Evolutionary conservation across 2,329 filamentous ascomycete genomes (phyloP), one percentile per base, ranked within the genome.

Genomic region (Fusarium tjaetaba): DNA sequence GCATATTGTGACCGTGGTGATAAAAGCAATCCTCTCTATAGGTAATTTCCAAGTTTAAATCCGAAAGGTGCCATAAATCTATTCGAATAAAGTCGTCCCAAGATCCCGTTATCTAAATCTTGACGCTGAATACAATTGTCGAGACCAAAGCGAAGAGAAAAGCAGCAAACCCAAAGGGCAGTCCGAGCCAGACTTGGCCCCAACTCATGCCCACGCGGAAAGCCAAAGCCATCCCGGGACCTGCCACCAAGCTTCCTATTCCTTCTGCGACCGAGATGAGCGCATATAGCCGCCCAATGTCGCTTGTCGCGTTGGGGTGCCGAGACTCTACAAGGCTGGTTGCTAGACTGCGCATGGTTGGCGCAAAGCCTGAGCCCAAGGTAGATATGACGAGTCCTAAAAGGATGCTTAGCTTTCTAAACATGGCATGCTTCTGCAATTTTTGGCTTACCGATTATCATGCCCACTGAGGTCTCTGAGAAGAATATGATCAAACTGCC

Each of bases 281-380:
- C 4, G 58, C 58, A 28, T 61, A 61, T 7, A 61, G 46, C 18
- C 46, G 46, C 14, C 46, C 58, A 3, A 61, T 55, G 4, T 61
- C 58, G n/a, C 58, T 61, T 26, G 46, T 61, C 6, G 58, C 36
- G 18, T 55, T 55, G 20, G 46, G 58, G 7, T 61, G 58, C 11
- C 46, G 58, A 28, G 58, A 61, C 18, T 61, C 58, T 30, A 61
- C 58, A 20, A 61, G 46, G 26, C 58, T 61, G 26, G 58, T 61
- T 13, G 36, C 22, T 18, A 61, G 46, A 18, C 58, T 61, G n/a
- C 58, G 58, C 36, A 61, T 61, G 36, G 58, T 53, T 4, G 57
- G 46, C n/a, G 46, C 45, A 5, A 61, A 61, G 36, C 57, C 57
- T 3, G 57, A 61, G 36, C 57, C 57, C n/a, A 61, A 42, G n/a